Evolutionary conservation across 2,329 filamentous ascomycete species (phyloP).

Genomic region (Diplodia mutila): DNA sequence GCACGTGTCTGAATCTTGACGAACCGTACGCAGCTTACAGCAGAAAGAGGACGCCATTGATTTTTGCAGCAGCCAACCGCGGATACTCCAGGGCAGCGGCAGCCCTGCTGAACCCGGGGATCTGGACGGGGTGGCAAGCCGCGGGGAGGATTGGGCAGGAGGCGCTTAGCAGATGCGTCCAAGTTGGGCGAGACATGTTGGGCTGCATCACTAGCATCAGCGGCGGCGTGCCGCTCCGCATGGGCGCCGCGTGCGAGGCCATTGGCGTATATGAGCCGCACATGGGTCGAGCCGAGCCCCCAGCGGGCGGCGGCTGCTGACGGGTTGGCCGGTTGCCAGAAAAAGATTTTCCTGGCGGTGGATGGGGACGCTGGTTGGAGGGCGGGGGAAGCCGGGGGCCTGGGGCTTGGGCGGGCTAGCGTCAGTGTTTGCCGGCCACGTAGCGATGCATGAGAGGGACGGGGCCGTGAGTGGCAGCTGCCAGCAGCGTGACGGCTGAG

Average conservation of each 20-base stretch:
- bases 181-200: conserved; percentile 21
- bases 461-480: too few relatives aligned
- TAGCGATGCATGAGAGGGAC: conserved; percentile 20
- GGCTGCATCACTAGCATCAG: conserved; percentile 22
- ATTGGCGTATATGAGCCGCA: conserved; percentile 21
- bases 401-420: conserved; percentile 13
- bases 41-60: neutral
- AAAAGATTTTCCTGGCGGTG: conserved; percentile 18
- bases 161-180: conserved; percentile 6
- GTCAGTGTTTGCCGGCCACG: conserved; percentile 20
- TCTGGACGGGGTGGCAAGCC: conserved; percentile 7
- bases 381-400: conserved; percentile 14
- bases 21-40: neutral
- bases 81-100: neutral
- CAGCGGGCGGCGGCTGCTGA: conserved; percentile 15
- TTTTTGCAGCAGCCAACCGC: neutral
- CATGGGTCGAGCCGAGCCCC: conserved; percentile 23
- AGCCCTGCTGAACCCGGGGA: neutral
- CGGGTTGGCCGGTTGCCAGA: conserved; percentile 17
- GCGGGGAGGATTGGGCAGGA: conserved; percentile 7
- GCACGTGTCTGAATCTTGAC: conserved; percentile 21
- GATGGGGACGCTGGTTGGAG: conserved; percentile 12
- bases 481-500: neutral
- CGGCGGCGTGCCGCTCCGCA: conserved; percentile 20
- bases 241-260: neutral